Conservation (phyloP, 2,329 filamentous ascomycete species). For the Sclerotinia sclerotiorum region DNA sequence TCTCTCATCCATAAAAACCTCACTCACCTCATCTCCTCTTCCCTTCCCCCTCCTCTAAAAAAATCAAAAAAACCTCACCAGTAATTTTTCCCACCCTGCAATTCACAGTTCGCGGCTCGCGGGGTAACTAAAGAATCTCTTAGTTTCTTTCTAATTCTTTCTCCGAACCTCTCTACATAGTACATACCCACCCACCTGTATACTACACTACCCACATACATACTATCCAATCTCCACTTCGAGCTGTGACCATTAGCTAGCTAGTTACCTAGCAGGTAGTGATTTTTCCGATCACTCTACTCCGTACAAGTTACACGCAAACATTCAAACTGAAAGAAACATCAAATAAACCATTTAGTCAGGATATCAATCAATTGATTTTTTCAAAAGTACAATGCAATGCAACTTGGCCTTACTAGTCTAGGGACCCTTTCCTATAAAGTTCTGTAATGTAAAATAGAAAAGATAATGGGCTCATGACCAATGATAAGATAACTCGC, state of each 20-base stretch:
- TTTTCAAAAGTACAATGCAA: conserved; percentile 31
- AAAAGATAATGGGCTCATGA: conserved; percentile 32
- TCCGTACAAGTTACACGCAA: background rate
- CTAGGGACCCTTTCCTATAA: conserved; percentile 33
- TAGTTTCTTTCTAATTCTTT: no score
- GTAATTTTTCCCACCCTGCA: no score
- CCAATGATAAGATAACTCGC: conserved; percentile 32
- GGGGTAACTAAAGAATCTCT: background rate
- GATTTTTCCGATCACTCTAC: no score
- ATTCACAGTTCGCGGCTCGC: background rate
- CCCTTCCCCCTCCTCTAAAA: no score
- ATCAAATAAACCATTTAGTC: conserved; percentile 19
- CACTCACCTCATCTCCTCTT: no score
- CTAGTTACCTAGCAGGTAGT: no score
- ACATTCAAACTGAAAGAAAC: background rate
- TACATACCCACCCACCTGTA: no score
- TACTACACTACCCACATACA: no score
- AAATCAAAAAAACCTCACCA: no score
- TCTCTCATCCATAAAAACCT: no score
- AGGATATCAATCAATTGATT: conserved; percentile 35
- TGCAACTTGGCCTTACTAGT: conserved; percentile 34
- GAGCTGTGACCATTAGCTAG: background rate
- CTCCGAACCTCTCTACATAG: background rate
- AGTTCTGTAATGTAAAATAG: conserved; percentile 39
- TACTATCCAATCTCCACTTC: background rate